Base-by-base conservation (phyloP, 208 protist genomes). In the Leishmania arabica region DNA sequence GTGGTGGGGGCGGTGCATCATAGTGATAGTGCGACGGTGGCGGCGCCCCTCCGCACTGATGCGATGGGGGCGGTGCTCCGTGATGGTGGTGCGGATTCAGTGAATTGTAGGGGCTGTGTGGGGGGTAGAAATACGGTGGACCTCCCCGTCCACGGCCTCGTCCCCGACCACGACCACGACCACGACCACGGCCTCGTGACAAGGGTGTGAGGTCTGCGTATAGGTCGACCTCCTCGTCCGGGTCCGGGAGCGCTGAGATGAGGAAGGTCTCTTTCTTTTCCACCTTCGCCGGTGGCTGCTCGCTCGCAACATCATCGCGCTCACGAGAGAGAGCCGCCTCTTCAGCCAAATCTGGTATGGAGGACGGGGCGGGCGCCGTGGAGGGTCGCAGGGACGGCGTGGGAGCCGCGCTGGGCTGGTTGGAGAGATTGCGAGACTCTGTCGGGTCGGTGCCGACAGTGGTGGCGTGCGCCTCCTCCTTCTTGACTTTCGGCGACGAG, bases 221-320 rank as follows among this genome's bases (percentile, higher is more conserved):
- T 60, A 95, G 86, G 79, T 95, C 92, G 34, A 88, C 82, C 72
- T 95, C 92, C 6, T 86, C 80, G n/a, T 83, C 60, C 49, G 87
- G 78, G n/a, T 83, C 87, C 17, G 81, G 72, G 31, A 72, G 13
- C 1, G 89, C 78, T 21, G 82, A 85, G 47, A 86, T 69, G 0
- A 85, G 85, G 15, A 88, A 79, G 15, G 79, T 64, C 70, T 93
- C 92, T 27, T 73, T 78, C 62, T 85, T 86, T 75, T 72, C 78
- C 47, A 62, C 34, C 73, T 88, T 85, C 19, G 56, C 65, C 42
- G 82, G 83, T 60, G 83, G 79, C 78, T 84, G 80, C 77, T 81
- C 65, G 69, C 76, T 74, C 3, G 51, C 49, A 31, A 58, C 47
- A 75, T 79, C 74, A 58, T 70, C 71, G 64, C n/a, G 71, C 70